Evolutionary conservation across 495 filamentous ascomycete species (phyloP).

Genomic region (Aspergillus avenaceus): DNA sequence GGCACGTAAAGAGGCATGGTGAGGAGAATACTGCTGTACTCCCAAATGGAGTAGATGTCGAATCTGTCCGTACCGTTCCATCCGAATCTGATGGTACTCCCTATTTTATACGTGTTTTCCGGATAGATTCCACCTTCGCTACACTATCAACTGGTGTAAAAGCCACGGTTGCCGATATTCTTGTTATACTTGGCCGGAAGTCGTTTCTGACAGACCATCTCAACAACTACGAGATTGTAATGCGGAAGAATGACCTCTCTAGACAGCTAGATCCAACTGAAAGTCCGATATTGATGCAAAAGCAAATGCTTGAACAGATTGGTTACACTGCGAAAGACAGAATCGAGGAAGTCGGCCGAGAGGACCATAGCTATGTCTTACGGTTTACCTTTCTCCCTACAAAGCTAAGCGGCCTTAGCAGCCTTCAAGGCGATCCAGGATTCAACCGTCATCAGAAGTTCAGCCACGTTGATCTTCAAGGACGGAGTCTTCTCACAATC

Average conservation of each 20-base stretch:
- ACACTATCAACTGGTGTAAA: conserved; percentile 78
- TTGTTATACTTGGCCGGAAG: conserved; percentile 81
- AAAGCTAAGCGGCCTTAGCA: conserved; percentile 71
- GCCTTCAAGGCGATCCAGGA: conserved; percentile 70
- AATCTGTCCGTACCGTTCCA: conserved; percentile 33
- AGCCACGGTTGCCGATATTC: conserved; percentile 78
- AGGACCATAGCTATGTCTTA: conserved; percentile 95
- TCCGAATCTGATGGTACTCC: conserved; percentile 62
- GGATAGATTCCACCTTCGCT: conserved; percentile 87
- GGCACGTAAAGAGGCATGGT: conserved; percentile 70
- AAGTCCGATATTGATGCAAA: conserved; percentile 87
- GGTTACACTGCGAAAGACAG: conserved; percentile 85
- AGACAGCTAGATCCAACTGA: conserved; percentile 74
- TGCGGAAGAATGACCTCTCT: conserved; percentile 88
- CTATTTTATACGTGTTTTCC: conserved; percentile 95
- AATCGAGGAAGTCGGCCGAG: conserved; percentile 91
- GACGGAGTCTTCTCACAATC: conserved; percentile 90
- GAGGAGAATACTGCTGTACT: conserved; percentile 60
- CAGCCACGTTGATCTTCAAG: conserved; percentile 87
- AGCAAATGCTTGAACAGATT: conserved; percentile 83
- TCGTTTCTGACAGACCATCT: conserved; percentile 84
- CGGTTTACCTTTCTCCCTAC: conserved; percentile 91
- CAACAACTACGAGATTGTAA: conserved; percentile 90
- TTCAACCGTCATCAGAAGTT: conserved; percentile 80
- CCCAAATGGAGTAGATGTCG: conserved; percentile 59